Evolutionary conservation across 2,329 filamentous ascomycete species (phyloP), one percentile per base, ranked within the genome.

Genomic region (Thermomyces lanuginosus): DNA sequence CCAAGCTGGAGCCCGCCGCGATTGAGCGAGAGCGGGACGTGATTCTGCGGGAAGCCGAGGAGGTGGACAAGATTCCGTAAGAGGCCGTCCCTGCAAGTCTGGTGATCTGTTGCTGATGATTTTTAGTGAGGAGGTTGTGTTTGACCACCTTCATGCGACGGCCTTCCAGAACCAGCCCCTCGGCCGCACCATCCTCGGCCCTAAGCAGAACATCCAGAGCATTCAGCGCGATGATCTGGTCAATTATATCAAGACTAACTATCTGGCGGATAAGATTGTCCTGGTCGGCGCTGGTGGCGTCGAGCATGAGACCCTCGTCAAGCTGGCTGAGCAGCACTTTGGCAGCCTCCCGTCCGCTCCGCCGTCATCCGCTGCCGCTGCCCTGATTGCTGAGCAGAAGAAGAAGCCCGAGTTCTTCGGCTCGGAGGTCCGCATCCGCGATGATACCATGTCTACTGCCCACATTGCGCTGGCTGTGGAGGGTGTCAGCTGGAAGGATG

Each of bases 211-310:
- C 71, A 98, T 98, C 58, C 73, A 83, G 57, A 83, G 77, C 60
- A 98, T 98, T 62, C 76, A 78, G 59, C 77, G 83, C 48, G 72
- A 81, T 47, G 86, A 98, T 60, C 70, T 98, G 43, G 64, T 68
- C 57, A 79, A 79, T 66, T 98, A 98, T 66, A 95, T 98, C 71
- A 92, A 92, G 71, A 89, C 72, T 64, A 98, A 98, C 73, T 98
- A 98, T 71, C 93, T 84, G 32, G 86, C 89, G 41, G 89, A 98
- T 64, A 84, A 91, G 58, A 98, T 98, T 86, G 86, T 98, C 40
- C 77, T 98, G 24, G 89, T 93, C 43, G 84, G 84, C 53, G 76
- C 89, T 41, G 89, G 89, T 58, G 89, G 89, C 46, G 68, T 98
- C 39, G 82, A 86, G 41, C 89, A 98, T 62, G 70, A 84, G 53